Percentiles rank a stretch among this genome's conserved stretches.
These are phyloP conservation scores for Chaetomidium leptoderma DNA, from an alignment of 495 filamentous ascomycete genomes.

Conservation along the genomic window DNA sequence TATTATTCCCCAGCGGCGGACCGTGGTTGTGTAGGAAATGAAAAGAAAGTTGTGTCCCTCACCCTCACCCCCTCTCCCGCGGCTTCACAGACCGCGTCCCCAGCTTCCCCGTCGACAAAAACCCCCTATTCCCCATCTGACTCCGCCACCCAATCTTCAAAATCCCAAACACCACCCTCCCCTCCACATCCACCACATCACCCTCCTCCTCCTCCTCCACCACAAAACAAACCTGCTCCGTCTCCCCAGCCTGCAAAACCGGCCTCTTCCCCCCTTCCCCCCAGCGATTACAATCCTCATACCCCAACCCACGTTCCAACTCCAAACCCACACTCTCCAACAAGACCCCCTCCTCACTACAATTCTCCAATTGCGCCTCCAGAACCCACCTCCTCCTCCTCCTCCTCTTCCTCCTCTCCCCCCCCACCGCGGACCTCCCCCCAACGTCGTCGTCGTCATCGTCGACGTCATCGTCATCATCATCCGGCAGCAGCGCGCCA, in stretches of 20 bases:
- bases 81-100: conserved; percentile 43
- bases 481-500: conserved; percentile 55
- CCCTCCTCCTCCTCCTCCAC: conserved; percentile 62
- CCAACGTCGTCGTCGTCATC: too few species aligned
- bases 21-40: too few species aligned
- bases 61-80: conserved; percentile 6
- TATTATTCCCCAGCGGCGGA: too few species aligned
- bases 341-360: conserved; percentile 63
- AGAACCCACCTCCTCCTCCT: conserved; percentile 53
- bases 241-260: conserved; percentile 76
- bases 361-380: conserved; percentile 94
- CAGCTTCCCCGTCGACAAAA: conserved; percentile 80
- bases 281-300: conserved; percentile 50
- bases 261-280: conserved; percentile 49
- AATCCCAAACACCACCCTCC: conserved; percentile 67
- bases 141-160: conserved; percentile 83
- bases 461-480: too few species aligned
- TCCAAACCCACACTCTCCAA: conserved; percentile 55
- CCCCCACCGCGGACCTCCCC: too few species aligned
- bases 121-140: conserved; percentile 84
- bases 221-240: conserved; percentile 87
- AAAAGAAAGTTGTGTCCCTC: too few species aligned
- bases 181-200: conserved; percentile 52
- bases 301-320: conserved; percentile 45
- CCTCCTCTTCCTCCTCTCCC: not conserved